phyloP scores from a whole-genome alignment of 306 rosid genomes.

The Cucurbita ficifolia region DNA sequence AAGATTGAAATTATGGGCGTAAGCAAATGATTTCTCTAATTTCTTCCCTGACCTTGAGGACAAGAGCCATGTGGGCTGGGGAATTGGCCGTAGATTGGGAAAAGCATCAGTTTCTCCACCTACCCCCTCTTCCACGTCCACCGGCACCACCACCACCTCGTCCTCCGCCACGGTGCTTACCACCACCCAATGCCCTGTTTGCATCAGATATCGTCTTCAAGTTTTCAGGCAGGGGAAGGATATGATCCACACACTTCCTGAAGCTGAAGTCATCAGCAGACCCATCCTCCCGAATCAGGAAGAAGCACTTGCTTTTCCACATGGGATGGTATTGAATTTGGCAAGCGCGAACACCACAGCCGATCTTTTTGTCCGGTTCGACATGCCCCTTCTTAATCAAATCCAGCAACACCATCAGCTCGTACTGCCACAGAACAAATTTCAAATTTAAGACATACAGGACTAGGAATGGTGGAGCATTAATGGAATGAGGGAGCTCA shows the following conservation, averaged over 20 bases:
- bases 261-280: slow-evolving; percentile 74
- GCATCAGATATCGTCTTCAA: slow-evolving; percentile 40
- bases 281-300: slow-evolving; percentile 55
- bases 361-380: slow-evolving; percentile 44
- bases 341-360: slow-evolving; percentile 38
- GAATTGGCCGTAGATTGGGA: not conserved
- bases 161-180: slow-evolving; percentile 40
- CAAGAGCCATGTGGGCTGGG: not conserved
- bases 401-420: slow-evolving; percentile 45
- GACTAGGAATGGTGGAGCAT: not conserved
- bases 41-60: not conserved
- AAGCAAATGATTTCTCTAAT: not conserved
- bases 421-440: slow-evolving; percentile 49
- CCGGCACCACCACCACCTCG: slow-evolving; percentile 38
- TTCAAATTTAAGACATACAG: not conserved
- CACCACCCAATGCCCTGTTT: slow-evolving; percentile 38
- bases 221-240: slow-evolving; percentile 66
- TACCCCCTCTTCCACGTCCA: slow-evolving; percentile 39
- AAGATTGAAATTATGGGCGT: not conserved
- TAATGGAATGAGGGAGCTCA: too few species aligned
- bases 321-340: slow-evolving; percentile 61
- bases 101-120: slow-evolving; percentile 33
- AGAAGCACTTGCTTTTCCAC: slow-evolving; percentile 70
- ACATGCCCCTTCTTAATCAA: slow-evolving; percentile 61
- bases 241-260: slow-evolving; percentile 71